A percentile compares a stretch with the other conserved stretches of the same genome.
Evolutionary conservation across 495 filamentous ascomycete genomes (phyloP).

Genomic region (Aspergillus carlsbadensis): DNA sequence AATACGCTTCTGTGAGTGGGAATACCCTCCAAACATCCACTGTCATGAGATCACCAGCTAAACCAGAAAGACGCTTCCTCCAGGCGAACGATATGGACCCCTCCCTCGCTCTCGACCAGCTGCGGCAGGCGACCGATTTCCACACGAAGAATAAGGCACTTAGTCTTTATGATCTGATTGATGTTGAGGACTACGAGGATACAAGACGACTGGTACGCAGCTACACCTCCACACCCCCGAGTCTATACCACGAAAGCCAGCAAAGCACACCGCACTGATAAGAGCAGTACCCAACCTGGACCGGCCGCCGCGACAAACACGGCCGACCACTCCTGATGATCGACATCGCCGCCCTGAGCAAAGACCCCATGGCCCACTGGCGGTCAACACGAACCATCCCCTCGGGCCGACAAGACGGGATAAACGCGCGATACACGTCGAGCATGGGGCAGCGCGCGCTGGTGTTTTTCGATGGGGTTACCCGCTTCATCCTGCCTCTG

Average conservation of each 20-base stretch:
- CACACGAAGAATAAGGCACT: constrained; percentile 20
- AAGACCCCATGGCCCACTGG: constrained; percentile 18
- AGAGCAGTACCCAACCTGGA: constrained; percentile 35
- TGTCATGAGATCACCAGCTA: too few species aligned
- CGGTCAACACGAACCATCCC: constrained; percentile 15
- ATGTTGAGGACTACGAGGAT: constrained; percentile 28
- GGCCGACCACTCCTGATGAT: constrained; percentile 30
- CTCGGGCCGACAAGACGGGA: background rate
- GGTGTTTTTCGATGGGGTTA: constrained; percentile 24
- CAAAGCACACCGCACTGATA: background rate
- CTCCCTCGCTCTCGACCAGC: constrained; percentile 21
- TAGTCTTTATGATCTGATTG: constrained; percentile 24
- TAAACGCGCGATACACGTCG: background rate
- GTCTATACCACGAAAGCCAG: background rate
- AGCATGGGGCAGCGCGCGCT: constrained; percentile 27
- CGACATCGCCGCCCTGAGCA: constrained; percentile 21
- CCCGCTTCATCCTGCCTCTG: constrained; percentile 32
- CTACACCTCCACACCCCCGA: too few species aligned
- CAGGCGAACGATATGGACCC: constrained; percentile 25
- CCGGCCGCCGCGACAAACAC: constrained; percentile 29
- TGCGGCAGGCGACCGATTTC: constrained; percentile 22
- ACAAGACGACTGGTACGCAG: constrained; percentile 23
- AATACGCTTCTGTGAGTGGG: constrained; percentile 27
- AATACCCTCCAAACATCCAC: too few species aligned
- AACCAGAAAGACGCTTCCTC: constrained; percentile 29